A percentile compares a stretch with the other conserved stretches of the same genome.
Conservation (phyloP, 352 stramenopile genomes). For the Elongisporangium senticosum region DNA sequence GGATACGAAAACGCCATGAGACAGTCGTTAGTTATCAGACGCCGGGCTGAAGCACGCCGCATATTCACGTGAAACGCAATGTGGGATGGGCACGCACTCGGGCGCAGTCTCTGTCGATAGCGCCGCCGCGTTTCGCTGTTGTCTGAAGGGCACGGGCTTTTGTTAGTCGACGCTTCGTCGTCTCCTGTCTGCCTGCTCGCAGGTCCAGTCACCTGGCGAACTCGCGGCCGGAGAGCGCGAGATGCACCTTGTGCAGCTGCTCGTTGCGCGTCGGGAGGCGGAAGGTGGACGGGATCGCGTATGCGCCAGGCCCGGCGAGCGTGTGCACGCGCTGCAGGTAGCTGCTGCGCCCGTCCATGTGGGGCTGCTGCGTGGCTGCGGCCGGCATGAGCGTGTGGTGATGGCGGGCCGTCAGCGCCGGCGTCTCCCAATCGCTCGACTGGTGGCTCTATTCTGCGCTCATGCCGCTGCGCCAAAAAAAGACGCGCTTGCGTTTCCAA, state of each 20-base stretch:
- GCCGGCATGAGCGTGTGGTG: background rate
- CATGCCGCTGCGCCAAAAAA: conserved; percentile 7
- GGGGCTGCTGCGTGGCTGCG: background rate
- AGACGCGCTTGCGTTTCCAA: conserved; percentile 5
- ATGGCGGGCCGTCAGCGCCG: background rate
- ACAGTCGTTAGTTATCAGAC: conserved; percentile 4
- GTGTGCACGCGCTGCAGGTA: conserved; percentile 52
- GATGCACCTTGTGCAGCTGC: conserved; percentile 37
- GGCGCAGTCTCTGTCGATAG: background rate
- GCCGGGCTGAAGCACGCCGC: conserved; percentile 8
- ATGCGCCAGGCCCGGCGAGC: conserved; percentile 40
- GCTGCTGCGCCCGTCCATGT: conserved; percentile 24
- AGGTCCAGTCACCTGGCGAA: conserved; percentile 37
- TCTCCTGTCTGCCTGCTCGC: conserved; percentile 1
- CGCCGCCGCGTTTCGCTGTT: conserved; percentile 15
- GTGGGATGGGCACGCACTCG: conserved; percentile 4
- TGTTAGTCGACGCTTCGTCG: background rate
- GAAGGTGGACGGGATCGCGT: conserved; percentile 59
- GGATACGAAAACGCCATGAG: background rate
- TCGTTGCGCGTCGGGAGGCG: conserved; percentile 21
- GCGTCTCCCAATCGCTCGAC: background rate
- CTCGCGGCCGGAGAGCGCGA: conserved; percentile 43
- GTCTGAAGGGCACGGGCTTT: conserved; percentile 7
- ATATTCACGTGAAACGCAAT: conserved; percentile 4
- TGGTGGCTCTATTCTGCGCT: conserved; percentile 2